phyloP scores from a whole-genome alignment of 768 basidiomycete genomes.

The Cyclocybe aegerita region DNA sequence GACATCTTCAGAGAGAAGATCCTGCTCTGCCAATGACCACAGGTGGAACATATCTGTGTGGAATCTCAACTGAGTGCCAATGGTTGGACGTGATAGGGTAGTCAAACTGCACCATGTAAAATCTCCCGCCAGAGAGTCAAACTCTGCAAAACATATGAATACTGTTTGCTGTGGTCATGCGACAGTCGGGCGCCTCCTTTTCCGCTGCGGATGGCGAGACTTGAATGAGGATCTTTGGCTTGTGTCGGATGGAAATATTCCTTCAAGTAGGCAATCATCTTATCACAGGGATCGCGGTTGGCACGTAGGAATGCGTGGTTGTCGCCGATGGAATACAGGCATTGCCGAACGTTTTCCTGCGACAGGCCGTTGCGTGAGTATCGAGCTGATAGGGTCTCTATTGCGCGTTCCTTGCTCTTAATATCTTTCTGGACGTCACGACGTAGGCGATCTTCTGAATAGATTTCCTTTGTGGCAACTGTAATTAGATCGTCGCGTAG shows the following conservation, averaged over 20 bases:
- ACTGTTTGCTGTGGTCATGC: conserved; percentile 84
- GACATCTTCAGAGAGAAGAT: conserved; percentile 73
- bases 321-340: conserved; percentile 86
- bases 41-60: conserved; percentile 81
- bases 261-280: conserved; percentile 77
- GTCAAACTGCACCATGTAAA: conserved; percentile 58
- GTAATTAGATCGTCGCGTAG: conserved; percentile 77
- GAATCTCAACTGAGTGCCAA: neutral
- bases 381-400: conserved; percentile 67
- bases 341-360: conserved; percentile 72
- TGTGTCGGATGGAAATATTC: conserved; percentile 76
- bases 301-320: conserved; percentile 86
- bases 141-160: conserved; percentile 83
- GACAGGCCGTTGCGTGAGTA: conserved; percentile 59
- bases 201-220: conserved; percentile 79
- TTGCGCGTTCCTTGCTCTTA: conserved; percentile 80
- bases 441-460: conserved; percentile 66
- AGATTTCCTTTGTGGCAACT: conserved; percentile 80
- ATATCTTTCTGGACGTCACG: conserved; percentile 86
- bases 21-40: conserved; percentile 80
- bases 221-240: conserved; percentile 60
- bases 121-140: conserved; percentile 87
- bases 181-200: conserved; percentile 78
- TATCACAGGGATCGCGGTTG: conserved; percentile 87
- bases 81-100: neutral